Conservation (phyloP, 768 basidiomycete genomes). For the Calocybe indica region DNA sequence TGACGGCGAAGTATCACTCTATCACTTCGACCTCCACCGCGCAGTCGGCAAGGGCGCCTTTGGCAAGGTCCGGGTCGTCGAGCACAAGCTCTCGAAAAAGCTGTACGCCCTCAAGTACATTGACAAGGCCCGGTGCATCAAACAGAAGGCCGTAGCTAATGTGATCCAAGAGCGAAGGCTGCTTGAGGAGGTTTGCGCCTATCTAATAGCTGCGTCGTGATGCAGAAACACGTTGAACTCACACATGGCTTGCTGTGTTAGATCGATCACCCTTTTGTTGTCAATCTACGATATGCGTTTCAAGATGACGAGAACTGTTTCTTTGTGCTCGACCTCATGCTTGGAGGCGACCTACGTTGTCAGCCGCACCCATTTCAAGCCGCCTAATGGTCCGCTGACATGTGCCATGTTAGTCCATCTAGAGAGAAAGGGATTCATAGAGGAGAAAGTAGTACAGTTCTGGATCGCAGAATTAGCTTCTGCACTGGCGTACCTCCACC, state of each 20-base stretch:
- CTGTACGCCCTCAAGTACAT: constrained; percentile 97
- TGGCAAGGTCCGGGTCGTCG: constrained; percentile 97
- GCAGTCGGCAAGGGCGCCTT: constrained; percentile 97
- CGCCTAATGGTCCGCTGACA: not conserved
- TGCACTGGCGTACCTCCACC: constrained; percentile 85
- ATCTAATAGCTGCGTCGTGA: not conserved
- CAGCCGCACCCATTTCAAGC: constrained; percentile 24
- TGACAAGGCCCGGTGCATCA: constrained; percentile 89
- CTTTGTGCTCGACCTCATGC: constrained; percentile 95
- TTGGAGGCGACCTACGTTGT: constrained; percentile 93
- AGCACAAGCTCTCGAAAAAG: constrained; percentile 90
- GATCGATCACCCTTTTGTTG: constrained; percentile 88
- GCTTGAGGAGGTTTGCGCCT: constrained; percentile 72
- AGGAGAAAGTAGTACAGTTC: constrained; percentile 74
- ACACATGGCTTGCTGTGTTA: constrained; percentile 16
- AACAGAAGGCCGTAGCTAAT: constrained; percentile 87
- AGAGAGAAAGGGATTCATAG: constrained; percentile 60
- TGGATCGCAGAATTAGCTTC: constrained; percentile 86
- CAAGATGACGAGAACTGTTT: constrained; percentile 98
- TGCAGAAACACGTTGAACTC: constrained; percentile 4
- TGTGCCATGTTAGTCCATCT: constrained; percentile 60
- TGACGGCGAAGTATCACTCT: constrained; percentile 80
- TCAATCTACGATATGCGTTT: constrained; percentile 92
- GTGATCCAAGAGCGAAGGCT: constrained; percentile 91
- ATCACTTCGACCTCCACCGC: constrained; percentile 94